A percentile compares a stretch with the other conserved stretches of the same genome.
phyloP scores from a whole-genome alignment of 176 grass and related monocot species.

The Zizania latifolia region DNA sequence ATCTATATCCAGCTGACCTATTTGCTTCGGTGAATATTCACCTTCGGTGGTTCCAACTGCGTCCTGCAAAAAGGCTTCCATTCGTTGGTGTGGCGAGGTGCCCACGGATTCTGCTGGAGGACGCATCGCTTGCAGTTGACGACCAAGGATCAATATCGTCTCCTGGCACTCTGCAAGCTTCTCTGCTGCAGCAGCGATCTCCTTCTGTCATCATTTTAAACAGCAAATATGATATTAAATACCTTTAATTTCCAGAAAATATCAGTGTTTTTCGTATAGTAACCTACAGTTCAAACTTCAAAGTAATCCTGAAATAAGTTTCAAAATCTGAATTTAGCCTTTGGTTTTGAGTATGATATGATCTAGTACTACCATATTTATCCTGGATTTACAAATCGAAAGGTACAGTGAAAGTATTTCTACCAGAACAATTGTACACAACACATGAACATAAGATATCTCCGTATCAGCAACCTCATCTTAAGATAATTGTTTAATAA shows the following conservation, averaged over 20 bases:
- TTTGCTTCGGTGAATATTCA: slow-evolving; percentile 38
- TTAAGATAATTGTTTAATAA: neutral
- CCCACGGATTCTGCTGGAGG: slow-evolving; percentile 52
- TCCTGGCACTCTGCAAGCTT: slow-evolving; percentile 97
- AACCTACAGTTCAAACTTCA: no score
- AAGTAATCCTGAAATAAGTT: slow-evolving; percentile 8
- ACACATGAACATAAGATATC: neutral
- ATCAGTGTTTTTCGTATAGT: slow-evolving; percentile 20
- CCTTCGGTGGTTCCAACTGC: slow-evolving; percentile 32
- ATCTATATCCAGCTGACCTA: slow-evolving; percentile 40
- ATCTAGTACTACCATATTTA: neutral
- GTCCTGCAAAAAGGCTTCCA: slow-evolving; percentile 53
- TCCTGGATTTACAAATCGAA: neutral
- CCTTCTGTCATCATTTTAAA: slow-evolving; percentile 49
- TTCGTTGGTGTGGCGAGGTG: slow-evolving; percentile 49
- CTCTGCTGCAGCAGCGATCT: slow-evolving; percentile 83
- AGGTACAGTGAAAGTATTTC: slow-evolving; percentile 6
- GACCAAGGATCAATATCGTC: slow-evolving; percentile 83
- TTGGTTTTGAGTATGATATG: neutral
- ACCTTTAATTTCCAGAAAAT: slow-evolving; percentile 10
- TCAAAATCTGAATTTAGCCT: neutral
- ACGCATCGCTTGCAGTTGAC: slow-evolving; percentile 82
- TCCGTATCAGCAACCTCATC: neutral
- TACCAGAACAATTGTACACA: neutral
- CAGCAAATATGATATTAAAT: neutral